Evolutionary conservation across 179 eudicot species (phyloP).

Genomic region (Vitellaria paradoxa): DNA sequence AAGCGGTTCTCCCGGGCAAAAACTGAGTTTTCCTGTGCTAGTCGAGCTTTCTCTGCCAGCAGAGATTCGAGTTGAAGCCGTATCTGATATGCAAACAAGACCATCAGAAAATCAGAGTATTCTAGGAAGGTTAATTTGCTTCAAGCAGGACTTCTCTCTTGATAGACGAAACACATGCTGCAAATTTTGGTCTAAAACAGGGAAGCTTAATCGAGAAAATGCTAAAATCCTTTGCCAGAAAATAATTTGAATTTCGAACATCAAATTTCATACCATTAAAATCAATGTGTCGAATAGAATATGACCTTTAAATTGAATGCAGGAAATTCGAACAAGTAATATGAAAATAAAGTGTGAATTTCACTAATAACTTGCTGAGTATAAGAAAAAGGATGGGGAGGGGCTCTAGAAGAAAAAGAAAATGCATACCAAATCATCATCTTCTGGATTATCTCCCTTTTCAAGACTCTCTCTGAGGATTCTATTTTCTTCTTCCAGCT

Average conservation of each 20-base stretch:
- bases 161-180: background rate
- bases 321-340: background rate
- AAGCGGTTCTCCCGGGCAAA: slow-evolving; percentile 87
- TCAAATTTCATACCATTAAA: background rate
- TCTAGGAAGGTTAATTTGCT: background rate
- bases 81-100: slow-evolving; percentile 43
- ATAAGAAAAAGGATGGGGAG: background rate
- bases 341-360: background rate
- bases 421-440: slow-evolving; percentile 75
- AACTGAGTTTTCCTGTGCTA: slow-evolving; percentile 85
- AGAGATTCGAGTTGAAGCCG: slow-evolving; percentile 93
- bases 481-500: slow-evolving; percentile 91
- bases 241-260: background rate
- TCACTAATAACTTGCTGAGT: background rate
- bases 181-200: background rate
- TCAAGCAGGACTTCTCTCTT: background rate
- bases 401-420: background rate
- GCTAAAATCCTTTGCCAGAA: background rate
- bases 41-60: slow-evolving; percentile 83
- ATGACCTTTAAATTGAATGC: background rate
- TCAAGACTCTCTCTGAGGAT: slow-evolving; percentile 65
- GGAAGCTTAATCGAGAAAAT: background rate
- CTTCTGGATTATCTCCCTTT: slow-evolving; percentile 73
- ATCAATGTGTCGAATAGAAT: background rate
- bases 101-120: slow-evolving; percentile 8